phyloP scores from a whole-genome alignment of 805 yeast species.

The Candida jianshihensis region DNA sequence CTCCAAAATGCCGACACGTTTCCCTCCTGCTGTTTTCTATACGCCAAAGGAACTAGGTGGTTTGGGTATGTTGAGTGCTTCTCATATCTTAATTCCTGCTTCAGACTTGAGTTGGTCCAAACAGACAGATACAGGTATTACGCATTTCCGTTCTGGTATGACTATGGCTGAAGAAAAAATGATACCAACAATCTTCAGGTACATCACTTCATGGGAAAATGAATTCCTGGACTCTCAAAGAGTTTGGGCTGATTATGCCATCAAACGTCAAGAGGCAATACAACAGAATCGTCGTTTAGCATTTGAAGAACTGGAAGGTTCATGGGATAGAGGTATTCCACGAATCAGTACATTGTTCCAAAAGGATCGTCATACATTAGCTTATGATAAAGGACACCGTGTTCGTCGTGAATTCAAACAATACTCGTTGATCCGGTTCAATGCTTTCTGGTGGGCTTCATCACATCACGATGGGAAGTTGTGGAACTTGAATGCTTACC shows the following conservation, averaged over 20 bases:
- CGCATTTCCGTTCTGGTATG: constrained; percentile 94
- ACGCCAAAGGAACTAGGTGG: constrained; percentile 98
- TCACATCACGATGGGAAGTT: constrained; percentile 90
- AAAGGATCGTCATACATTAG: constrained; percentile 89
- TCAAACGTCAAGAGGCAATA: constrained; percentile 79
- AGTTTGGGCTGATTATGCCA: constrained; percentile 97
- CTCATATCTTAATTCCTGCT: constrained; percentile 91
- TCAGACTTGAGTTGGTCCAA: constrained; percentile 86
- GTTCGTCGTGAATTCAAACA: constrained; percentile 73
- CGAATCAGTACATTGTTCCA: constrained; percentile 92
- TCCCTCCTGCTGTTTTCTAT: constrained; percentile 97
- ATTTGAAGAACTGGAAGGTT: constrained; percentile 87
- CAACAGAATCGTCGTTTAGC: constrained; percentile 81
- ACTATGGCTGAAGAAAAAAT: constrained; percentile 68
- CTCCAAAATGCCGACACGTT: constrained; percentile 97
- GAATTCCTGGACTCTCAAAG: constrained; percentile 91
- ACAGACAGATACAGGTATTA: constrained; percentile 91
- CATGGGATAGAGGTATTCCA: constrained; percentile 97
- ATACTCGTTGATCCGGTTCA: constrained; percentile 61
- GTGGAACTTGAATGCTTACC: constrained; percentile 88
- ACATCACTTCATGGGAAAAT: constrained; percentile 93
- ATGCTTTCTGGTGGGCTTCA: constrained; percentile 96
- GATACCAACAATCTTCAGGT: constrained; percentile 91
- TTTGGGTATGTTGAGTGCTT: constrained; percentile 94
- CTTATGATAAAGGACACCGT: constrained; percentile 92